Evolutionary conservation across 2,329 filamentous ascomycete genomes (phyloP), one percentile per base, ranked within the genome.

Genomic region (Talaromyces sp.): DNA sequence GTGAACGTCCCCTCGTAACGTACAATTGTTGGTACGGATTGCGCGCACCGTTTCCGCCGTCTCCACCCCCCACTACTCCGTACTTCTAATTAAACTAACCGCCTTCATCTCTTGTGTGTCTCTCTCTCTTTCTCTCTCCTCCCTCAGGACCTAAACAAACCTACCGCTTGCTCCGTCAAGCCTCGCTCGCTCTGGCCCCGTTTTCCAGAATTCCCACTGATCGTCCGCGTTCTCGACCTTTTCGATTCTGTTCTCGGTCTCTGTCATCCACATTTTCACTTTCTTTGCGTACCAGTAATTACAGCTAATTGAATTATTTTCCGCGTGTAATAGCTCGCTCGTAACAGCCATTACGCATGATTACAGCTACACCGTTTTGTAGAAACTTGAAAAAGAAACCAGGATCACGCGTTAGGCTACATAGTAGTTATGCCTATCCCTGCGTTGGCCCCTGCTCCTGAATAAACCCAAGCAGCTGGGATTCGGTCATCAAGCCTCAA

Each of bases 181-280:
- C 41, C 58, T 60, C 43, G 41, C 57, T 33, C 35, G 33, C 47
- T 39, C n/a, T 56, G 47, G 48, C 60, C 47, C 48, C 47, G 37
- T 33, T 56, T 33, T 13, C 48, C 24, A 10, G 8, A 52, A 31
- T 52, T 56, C 33, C 52, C 52, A 56, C 31, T 56, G 61, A 63
- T 63, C 61, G 50, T 43, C 61, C 50, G 50, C n/a, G 50, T 63
- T 63, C 61, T 57, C 50, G 61, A 27, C 61, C 61, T 10, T 35
- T 43, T 56, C 22, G n/a, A 37, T 62, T 31, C 27, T 31, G 5
- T 19, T 7, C 31, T n/a, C 4, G 3, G 27, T 31, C 22, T 47
- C 10, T 39, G n/a, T 56, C 31, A 37, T 19, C 19, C 52, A 22
- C n/a, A 14, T 56, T 56, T 39, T 56, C 6, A 24, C 33, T 14